Conservation (phyloP, 169 alveolate genomes). For the Eimeria maxima region DNA sequence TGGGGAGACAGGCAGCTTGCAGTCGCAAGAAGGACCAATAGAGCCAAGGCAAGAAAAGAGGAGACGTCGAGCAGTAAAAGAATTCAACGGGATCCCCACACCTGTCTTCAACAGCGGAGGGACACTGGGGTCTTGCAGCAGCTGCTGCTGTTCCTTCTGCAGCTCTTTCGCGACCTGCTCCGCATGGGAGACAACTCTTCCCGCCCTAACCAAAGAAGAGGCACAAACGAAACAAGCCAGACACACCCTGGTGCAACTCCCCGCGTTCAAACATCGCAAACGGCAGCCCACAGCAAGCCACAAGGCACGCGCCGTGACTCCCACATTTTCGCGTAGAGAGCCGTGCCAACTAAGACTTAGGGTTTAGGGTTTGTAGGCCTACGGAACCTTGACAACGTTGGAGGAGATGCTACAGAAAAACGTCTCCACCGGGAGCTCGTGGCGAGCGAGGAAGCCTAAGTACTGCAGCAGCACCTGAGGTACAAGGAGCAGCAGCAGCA, state of each 20-base stretch:
- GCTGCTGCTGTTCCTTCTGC: conserved; percentile 63
- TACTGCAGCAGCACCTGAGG: conserved; percentile 74
- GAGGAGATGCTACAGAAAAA: conserved; percentile 69
- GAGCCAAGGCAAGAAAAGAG: not conserved
- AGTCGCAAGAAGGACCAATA: not conserved
- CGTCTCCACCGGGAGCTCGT: conserved; percentile 68
- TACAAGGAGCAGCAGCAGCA: conserved; percentile 45
- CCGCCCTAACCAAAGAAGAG: not conserved
- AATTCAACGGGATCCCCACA: not conserved
- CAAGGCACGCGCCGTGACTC: no score
- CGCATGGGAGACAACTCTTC: conserved; percentile 35
- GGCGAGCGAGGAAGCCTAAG: conserved; percentile 55
- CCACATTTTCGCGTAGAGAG: no score
- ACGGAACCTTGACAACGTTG: conserved; percentile 72
- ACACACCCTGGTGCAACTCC: not conserved
- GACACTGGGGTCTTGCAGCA: conserved; percentile 59
- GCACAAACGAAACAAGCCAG: not conserved
- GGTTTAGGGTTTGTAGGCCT: conserved; percentile 50
- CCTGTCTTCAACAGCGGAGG: conserved; percentile 52
- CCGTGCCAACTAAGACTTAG: not conserved
- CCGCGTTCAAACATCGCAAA: not conserved
- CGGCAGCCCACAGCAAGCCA: not conserved
- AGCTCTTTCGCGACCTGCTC: conserved; percentile 32
- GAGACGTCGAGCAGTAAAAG: not conserved
- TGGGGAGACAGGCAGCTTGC: not conserved